Conservation (phyloP, 23 red algal genomes). For the Agarophyton chilense region DNA sequence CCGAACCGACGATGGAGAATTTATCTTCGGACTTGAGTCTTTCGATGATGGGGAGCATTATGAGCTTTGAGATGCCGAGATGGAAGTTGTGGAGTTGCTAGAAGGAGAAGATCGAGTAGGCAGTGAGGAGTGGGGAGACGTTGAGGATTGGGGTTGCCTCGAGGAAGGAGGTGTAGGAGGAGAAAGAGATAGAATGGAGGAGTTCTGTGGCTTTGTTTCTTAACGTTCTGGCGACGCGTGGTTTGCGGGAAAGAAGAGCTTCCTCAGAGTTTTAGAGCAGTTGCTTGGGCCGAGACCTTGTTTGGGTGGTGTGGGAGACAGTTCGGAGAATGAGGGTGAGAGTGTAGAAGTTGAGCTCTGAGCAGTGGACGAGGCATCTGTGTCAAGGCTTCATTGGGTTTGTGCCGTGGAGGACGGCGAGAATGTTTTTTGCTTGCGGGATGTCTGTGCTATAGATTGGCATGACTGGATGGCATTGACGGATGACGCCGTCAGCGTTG, state of each 20-base stretch:
- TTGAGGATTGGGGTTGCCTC: no score
- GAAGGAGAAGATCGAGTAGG: conserved; percentile 16
- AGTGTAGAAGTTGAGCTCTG: not conserved
- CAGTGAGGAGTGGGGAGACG: not conserved
- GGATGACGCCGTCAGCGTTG: not conserved
- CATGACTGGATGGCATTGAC: not conserved
- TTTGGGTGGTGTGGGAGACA: not conserved
- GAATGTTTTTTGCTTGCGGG: not conserved
- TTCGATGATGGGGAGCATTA: not conserved
- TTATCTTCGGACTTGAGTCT: not conserved
- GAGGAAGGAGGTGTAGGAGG: not conserved
- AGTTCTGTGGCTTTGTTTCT: not conserved
- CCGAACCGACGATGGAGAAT: not conserved
- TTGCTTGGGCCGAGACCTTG: no score
- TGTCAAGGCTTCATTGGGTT: not conserved
- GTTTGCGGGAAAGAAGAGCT: not conserved
- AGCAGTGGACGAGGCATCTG: not conserved
- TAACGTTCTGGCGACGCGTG: not conserved
- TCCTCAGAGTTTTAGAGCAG: no score
- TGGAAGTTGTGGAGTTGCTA: conserved; percentile 1
- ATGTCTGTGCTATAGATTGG: not conserved
- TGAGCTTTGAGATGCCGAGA: conserved; percentile 18
- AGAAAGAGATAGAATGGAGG: not conserved
- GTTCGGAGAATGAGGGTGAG: not conserved
- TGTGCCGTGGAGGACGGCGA: not conserved